Conservation (phyloP, 345 rosid species). For the Syzygium grande region DNA sequence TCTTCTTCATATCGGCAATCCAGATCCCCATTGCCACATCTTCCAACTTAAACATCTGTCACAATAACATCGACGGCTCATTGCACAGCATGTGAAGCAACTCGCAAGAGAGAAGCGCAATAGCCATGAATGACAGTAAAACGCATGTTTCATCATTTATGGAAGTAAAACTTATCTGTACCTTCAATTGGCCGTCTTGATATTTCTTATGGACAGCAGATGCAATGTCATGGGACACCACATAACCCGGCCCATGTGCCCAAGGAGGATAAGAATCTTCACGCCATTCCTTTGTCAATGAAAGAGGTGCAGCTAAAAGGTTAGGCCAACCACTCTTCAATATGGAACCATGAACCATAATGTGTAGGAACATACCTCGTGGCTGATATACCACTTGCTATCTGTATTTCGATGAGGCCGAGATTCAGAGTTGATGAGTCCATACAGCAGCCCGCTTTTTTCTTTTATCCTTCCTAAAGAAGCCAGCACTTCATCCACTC, state of each 20-base stretch:
- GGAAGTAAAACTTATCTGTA: conserved; percentile 4
- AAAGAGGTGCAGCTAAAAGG: not conserved
- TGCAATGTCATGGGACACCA: conserved; percentile 76
- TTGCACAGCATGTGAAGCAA: not conserved
- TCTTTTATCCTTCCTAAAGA: conserved; percentile 54
- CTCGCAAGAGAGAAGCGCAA: not conserved
- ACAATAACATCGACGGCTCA: not conserved
- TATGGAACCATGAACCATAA: not conserved
- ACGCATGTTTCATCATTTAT: not conserved
- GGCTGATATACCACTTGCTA: conserved; percentile 96
- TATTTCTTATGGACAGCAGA: conserved; percentile 47
- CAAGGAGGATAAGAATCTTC: conserved; percentile 77
- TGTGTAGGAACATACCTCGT: conserved; percentile 37
- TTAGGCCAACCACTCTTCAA: not conserved
- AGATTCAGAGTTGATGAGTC: conserved; percentile 80
- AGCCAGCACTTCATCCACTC: conserved; percentile 77
- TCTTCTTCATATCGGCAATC: conserved; percentile 63
- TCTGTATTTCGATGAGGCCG: conserved; percentile 74
- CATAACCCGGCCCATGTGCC: conserved; percentile 97
- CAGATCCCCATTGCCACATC: conserved; percentile 99
- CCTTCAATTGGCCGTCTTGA: conserved; percentile 58
- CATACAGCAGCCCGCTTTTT: conserved; percentile 67
- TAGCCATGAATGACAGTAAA: not conserved
- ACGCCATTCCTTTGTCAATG: conserved; percentile 62
- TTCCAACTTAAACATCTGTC: conserved; percentile 96